phyloP scores from a whole-genome alignment of 805 yeast species.

The Tetrapisispora fleetii region DNA sequence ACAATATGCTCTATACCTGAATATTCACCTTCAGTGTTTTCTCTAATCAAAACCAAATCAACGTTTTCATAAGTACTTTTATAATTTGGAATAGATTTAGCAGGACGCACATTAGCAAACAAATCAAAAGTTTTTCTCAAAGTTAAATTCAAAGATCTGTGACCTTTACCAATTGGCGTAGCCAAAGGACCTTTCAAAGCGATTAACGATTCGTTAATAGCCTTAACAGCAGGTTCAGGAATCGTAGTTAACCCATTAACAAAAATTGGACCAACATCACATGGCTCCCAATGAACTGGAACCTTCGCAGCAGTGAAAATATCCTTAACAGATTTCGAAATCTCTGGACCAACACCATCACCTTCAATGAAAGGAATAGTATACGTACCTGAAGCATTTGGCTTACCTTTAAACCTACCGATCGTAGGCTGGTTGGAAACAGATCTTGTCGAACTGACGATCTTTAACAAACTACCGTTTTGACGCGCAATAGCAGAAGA shows the following conservation, averaged over 20 bases:
- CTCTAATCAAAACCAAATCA: slow-evolving; percentile 93
- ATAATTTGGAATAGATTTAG: slow-evolving; percentile 87
- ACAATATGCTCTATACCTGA: slow-evolving; percentile 98
- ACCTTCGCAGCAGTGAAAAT: slow-evolving; percentile 90
- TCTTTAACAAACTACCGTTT: not conserved
- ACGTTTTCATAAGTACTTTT: slow-evolving; percentile 74
- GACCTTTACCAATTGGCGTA: slow-evolving; percentile 98
- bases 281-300: slow-evolving; percentile 95
- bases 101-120: slow-evolving; percentile 96
- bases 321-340: slow-evolving; percentile 85
- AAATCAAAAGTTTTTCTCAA: slow-evolving; percentile 93
- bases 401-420: slow-evolving; percentile 27
- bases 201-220: slow-evolving; percentile 84
- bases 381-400: slow-evolving; percentile 65
- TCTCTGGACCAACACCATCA: slow-evolving; percentile 96
- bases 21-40: slow-evolving; percentile 98
- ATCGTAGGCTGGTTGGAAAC: slow-evolving; percentile 25
- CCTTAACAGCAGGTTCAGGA: slow-evolving; percentile 84
- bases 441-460: slow-evolving; percentile 4
- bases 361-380: slow-evolving; percentile 95
- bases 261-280: slow-evolving; percentile 89
- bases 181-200: slow-evolving; percentile 98
- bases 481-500: not conserved
- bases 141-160: slow-evolving; percentile 93
- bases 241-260: slow-evolving; percentile 89